Conservation (phyloP, 2,329 filamentous ascomycete species). For the Paracamarosporium sp. region DNA sequence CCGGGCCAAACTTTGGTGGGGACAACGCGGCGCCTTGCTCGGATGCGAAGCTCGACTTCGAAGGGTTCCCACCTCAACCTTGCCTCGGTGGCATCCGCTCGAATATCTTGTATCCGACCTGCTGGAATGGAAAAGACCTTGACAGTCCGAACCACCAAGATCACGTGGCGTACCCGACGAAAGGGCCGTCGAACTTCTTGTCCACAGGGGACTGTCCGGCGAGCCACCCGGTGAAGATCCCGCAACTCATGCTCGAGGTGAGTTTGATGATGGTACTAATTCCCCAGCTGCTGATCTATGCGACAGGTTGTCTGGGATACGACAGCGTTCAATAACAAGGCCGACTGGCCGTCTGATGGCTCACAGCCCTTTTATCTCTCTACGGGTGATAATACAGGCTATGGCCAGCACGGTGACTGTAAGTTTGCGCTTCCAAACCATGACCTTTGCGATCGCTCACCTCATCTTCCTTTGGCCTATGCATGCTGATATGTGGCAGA, state of each 20-base stretch:
- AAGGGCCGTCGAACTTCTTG: conserved; percentile 27
- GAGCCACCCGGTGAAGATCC: conserved; percentile 51
- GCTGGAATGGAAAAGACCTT: conserved; percentile 66
- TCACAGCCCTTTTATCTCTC: conserved; percentile 26
- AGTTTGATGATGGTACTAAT: not conserved
- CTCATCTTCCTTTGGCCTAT: not conserved
- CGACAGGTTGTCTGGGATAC: conserved; percentile 49
- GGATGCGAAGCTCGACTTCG: conserved; percentile 27
- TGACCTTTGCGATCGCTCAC: too few relatives aligned
- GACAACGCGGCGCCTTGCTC: conserved; percentile 44
- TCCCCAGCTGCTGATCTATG: not conserved
- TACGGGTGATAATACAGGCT: conserved; percentile 22
- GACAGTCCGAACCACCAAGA: conserved; percentile 62
- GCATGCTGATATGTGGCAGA: conserved; percentile 9
- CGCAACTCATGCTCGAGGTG: conserved; percentile 53
- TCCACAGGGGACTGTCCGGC: conserved; percentile 45
- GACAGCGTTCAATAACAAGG: conserved; percentile 29
- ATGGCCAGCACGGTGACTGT: conserved; percentile 21
- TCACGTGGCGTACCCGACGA: conserved; percentile 48
- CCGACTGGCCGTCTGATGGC: conserved; percentile 24
- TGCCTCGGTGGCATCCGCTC: conserved; percentile 38
- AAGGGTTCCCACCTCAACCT: conserved; percentile 22
- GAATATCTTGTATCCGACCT: conserved; percentile 35
- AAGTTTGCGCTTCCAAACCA: too few relatives aligned
- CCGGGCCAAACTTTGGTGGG: conserved; percentile 51